Conservation (phyloP, 78 protist species). For the Dictyostelium intermedium region DNA sequence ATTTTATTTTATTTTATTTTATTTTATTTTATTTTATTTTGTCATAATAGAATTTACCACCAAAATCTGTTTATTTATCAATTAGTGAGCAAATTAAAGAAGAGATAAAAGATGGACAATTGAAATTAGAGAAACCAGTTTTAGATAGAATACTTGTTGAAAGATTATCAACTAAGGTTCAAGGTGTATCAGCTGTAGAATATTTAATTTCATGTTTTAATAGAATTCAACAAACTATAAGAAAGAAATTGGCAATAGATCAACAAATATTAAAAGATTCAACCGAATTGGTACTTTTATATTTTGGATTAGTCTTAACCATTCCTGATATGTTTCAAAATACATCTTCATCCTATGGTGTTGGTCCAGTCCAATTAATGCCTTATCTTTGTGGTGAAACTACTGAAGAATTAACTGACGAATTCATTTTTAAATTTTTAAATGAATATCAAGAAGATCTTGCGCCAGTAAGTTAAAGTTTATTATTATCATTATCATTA, state of each 20-base stretch:
- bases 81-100: conserved; percentile 7
- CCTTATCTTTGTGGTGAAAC: conserved; percentile 40
- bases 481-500: too few relatives aligned
- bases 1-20: background rate
- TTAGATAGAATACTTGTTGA: conserved; percentile 63
- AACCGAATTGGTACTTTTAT: conserved; percentile 30
- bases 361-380: conserved; percentile 41
- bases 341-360: conserved; percentile 20
- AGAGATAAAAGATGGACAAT: background rate
- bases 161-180: conserved; percentile 13
- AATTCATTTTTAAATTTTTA: conserved; percentile 24
- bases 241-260: background rate
- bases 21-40: background rate
- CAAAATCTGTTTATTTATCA: conserved; percentile 24
- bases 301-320: conserved; percentile 36
- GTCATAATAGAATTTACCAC: background rate
- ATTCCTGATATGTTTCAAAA: conserved; percentile 70
- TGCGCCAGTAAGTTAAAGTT: conserved; percentile 13
- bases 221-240: conserved; percentile 33
- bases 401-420: conserved; percentile 32
- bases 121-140: background rate
- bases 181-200: conserved; percentile 12
- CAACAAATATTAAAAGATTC: conserved; percentile 11
- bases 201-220: conserved; percentile 27
- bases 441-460: conserved; percentile 32